Evolutionary conservation across 768 basidiomycete species (phyloP).

Genomic region (Amanita pseudoporphyria): DNA sequence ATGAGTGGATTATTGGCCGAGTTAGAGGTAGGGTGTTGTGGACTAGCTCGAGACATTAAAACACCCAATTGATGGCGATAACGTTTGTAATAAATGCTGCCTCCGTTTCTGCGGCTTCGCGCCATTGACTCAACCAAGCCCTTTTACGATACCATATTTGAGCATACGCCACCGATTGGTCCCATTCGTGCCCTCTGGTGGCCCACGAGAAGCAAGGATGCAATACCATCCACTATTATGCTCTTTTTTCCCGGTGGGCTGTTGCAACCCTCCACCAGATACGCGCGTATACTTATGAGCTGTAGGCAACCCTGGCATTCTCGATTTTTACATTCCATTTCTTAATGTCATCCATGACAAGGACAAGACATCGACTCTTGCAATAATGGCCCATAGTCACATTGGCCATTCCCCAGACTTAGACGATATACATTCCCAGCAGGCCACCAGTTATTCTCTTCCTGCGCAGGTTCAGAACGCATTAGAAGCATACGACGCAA

Average conservation of each 20-base stretch:
- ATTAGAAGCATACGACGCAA: slow-evolving; percentile 42
- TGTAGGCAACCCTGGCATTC: slow-evolving; percentile 46
- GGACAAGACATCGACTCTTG: slow-evolving; percentile 25
- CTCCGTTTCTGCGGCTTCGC: slow-evolving; percentile 22
- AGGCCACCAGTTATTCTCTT: slow-evolving; percentile 25
- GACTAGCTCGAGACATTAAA: slow-evolving; percentile 40
- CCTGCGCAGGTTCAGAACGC: slow-evolving; percentile 43
- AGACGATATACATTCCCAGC: slow-evolving; percentile 10
- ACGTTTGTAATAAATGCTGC: slow-evolving; percentile 13
- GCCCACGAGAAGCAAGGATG: slow-evolving; percentile 20
- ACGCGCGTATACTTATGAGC: not conserved
- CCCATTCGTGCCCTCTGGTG: slow-evolving; percentile 46
- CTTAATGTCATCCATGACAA: slow-evolving; percentile 38
- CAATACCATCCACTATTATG: slow-evolving; percentile 24
- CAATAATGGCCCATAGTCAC: slow-evolving; percentile 54
- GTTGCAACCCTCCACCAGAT: not conserved
- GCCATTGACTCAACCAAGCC: not conserved
- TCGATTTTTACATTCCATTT: slow-evolving; percentile 62
- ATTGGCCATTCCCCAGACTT: slow-evolving; percentile 50
- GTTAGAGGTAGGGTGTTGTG: slow-evolving; percentile 26
- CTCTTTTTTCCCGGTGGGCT: slow-evolving; percentile 40
- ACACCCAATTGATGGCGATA: not conserved
- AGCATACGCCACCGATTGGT: slow-evolving; percentile 27
- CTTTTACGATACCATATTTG: slow-evolving; percentile 25
- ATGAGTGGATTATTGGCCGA: slow-evolving; percentile 29